A percentile compares a stretch with the other conserved stretches of the same genome.
Evolutionary conservation across 1,284 basidiomycete species (phyloP).

Genomic region (Lentinus polychrous): DNA sequence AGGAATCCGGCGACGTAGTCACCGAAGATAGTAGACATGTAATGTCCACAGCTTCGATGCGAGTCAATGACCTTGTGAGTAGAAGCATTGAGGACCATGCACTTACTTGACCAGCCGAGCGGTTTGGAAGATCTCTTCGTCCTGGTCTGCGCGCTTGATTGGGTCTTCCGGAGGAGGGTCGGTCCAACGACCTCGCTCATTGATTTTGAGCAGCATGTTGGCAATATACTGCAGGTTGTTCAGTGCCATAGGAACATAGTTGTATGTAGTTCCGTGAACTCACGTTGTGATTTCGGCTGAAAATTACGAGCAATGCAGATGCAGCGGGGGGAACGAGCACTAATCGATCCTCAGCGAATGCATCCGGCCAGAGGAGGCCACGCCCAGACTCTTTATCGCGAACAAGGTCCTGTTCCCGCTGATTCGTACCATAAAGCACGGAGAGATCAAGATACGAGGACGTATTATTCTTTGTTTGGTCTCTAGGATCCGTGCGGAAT

Average conservation of each 20-base stretch:
- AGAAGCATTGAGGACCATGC: slow-evolving; percentile 17
- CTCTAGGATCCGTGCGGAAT: slow-evolving; percentile 52
- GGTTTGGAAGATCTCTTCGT: slow-evolving; percentile 69
- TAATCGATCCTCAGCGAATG: slow-evolving; percentile 14
- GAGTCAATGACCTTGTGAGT: too few species aligned
- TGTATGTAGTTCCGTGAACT: neutral
- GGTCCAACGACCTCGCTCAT: slow-evolving; percentile 46
- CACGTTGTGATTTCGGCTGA: slow-evolving; percentile 68
- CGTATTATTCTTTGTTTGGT: slow-evolving; percentile 54
- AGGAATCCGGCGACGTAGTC: slow-evolving; percentile 73
- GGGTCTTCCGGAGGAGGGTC: slow-evolving; percentile 25
- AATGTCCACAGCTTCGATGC: slow-evolving; percentile 27
- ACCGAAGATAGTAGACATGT: slow-evolving; percentile 63
- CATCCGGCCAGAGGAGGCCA: slow-evolving; percentile 13
- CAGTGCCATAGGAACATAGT: neutral
- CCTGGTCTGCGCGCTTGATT: slow-evolving; percentile 36
- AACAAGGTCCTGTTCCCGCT: slow-evolving; percentile 13
- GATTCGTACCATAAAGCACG: slow-evolving; percentile 55
- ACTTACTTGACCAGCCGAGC: slow-evolving; percentile 71
- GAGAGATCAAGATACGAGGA: slow-evolving; percentile 74
- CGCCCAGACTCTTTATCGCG: slow-evolving; percentile 11
- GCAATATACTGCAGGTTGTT: slow-evolving; percentile 51
- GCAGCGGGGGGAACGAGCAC: slow-evolving; percentile 57
- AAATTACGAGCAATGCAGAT: slow-evolving; percentile 58
- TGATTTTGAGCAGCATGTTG: slow-evolving; percentile 58